These are phyloP conservation scores for Citrus mangshanensis DNA, from an alignment of 345 rosid species.

Conservation along the genomic window DNA sequence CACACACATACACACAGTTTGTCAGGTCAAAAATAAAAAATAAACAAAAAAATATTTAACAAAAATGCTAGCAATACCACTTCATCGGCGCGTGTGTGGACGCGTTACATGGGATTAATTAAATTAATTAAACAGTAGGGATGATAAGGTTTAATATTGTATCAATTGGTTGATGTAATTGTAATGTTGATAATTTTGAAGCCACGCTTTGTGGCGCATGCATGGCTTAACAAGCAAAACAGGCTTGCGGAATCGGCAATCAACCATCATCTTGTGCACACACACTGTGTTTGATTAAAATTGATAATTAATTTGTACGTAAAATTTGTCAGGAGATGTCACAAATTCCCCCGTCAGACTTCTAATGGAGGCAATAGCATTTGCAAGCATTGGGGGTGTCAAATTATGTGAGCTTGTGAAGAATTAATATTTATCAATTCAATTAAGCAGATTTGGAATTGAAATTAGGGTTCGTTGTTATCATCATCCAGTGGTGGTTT, in stretches of 20 bases:
- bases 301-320: neutral
- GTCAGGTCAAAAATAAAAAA: neutral
- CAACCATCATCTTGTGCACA: slow-evolving; percentile 9
- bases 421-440: neutral
- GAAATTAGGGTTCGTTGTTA: neutral
- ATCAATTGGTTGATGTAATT: neutral
- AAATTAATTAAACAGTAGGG: neutral
- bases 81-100: neutral
- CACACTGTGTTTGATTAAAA: neutral
- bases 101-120: neutral
- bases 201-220: slow-evolving; percentile 15
- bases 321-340: neutral
- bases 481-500: neutral
- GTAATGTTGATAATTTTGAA: neutral
- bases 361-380: neutral
- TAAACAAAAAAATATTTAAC: neutral
- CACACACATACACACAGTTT: neutral
- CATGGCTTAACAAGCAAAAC: neutral
- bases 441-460: neutral
- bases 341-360: neutral
- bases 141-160: neutral
- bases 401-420: neutral
- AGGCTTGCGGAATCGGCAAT: slow-evolving; percentile 18
- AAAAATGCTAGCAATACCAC: neutral
- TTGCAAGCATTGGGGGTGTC: too few species aligned